Percentiles rank a stretch among this genome's conserved stretches.
Conservation (phyloP, 345 rosid genomes). For the Capsella bursapastoris region DNA sequence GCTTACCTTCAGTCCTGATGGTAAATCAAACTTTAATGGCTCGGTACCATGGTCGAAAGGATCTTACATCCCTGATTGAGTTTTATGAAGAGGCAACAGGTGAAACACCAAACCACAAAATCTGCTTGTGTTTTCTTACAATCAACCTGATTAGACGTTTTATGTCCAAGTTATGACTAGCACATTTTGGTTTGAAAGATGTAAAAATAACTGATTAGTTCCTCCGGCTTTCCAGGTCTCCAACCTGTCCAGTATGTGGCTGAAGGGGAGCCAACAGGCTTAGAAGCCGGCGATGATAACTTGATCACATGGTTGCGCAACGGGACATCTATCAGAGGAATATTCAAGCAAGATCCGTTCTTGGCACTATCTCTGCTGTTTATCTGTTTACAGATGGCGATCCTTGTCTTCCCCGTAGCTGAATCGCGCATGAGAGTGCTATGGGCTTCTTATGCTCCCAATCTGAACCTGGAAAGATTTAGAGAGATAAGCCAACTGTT, state of each 20-base stretch:
- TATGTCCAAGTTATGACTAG: not conserved
- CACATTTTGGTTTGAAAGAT: slow-evolving; percentile 5
- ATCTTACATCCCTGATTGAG: slow-evolving; percentile 61
- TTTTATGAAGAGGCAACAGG: slow-evolving; percentile 81
- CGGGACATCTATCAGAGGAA: slow-evolving; percentile 48
- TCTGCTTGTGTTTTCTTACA: slow-evolving; percentile 16
- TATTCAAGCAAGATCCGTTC: slow-evolving; percentile 63
- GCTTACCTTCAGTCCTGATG: slow-evolving; percentile 76
- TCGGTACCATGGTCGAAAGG: slow-evolving; percentile 65
- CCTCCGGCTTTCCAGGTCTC: slow-evolving; percentile 32
- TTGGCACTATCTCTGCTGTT: slow-evolving; percentile 59
- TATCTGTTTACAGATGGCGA: slow-evolving; percentile 56
- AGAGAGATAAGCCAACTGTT: slow-evolving; percentile 84
- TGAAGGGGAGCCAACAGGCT: slow-evolving; percentile 46
- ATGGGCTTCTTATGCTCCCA: slow-evolving; percentile 61
- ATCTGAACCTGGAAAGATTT: slow-evolving; percentile 79
- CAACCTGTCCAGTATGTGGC: slow-evolving; percentile 57
- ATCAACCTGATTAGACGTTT: not conserved
- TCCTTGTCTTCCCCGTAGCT: slow-evolving; percentile 53
- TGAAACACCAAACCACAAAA: slow-evolving; percentile 28
- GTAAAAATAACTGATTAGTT: not conserved
- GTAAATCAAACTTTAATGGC: slow-evolving; percentile 65
- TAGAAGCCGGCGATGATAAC: slow-evolving; percentile 18
- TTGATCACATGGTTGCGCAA: slow-evolving; percentile 47
- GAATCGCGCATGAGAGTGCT: slow-evolving; percentile 61